Evolutionary conservation across 331 rosid species (phyloP), one percentile per base, ranked within the genome.

Genomic region (Pyrus hybrid): DNA sequence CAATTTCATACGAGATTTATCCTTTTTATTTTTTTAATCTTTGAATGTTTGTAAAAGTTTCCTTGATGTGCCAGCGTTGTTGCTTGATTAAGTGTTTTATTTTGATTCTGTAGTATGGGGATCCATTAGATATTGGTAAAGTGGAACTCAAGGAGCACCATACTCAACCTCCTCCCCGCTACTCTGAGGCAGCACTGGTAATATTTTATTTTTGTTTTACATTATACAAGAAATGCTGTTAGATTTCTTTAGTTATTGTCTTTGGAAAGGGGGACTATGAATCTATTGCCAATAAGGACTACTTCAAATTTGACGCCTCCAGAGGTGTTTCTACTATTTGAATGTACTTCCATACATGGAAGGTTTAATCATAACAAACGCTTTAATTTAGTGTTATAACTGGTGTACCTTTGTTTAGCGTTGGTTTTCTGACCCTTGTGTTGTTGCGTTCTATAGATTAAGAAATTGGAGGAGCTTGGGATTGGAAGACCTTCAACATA

Each of bases 401-500:
- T 12, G 26, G 21, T 51, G 29, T 35, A 35, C 63, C 13, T 25
- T 74, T 21, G 43, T 41, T 18, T 45, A 29, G 14, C 20, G 6
- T 49, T 66, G 28, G 30, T 29, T 33, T 58, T 57, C 22, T 72
- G 62, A 80, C 69, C 25, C 29, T 60, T 65, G 25, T 76, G 65
- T 61, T 79, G 65, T 79, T 81, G 63, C 70, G 61, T 70, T 49
- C 67, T 60, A 72, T 82, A 95, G 99, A 91, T 95, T 79, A 91
- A 92, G 91, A 95, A 84, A 85, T 85, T 95, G 70, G 99, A 95
- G 90, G 98, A 95, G 89, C 97, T 95, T 77, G 99, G 99, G 61
- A 95, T 95, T 77, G 98, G 99, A 79, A 92, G 99, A 83, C 99
- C 99, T 67, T 95, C 99, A 7, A 95, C 99, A 41, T 95, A 95